Evolutionary conservation across 2,329 filamentous ascomycete genomes (phyloP).

Genomic region (Cordyceps pruinosa): DNA sequence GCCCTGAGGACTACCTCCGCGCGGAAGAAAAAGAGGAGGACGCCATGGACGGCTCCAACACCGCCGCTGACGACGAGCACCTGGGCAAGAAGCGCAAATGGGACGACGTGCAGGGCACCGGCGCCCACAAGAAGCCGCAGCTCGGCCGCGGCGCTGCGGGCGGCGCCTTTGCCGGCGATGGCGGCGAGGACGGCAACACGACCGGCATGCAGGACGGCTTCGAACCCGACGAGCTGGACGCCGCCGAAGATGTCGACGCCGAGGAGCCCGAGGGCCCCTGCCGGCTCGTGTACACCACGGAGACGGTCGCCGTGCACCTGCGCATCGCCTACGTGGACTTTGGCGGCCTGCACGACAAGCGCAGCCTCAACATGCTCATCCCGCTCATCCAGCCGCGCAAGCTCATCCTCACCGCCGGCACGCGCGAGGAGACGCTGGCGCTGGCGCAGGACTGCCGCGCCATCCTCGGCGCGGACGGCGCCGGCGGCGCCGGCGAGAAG

Average conservation of each 20-base stretch:
- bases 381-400: conserved; percentile 92
- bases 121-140: conserved; percentile 55
- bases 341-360: conserved; percentile 84
- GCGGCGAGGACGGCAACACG: conserved; percentile 18
- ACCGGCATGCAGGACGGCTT: conserved; percentile 28
- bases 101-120: conserved; percentile 54
- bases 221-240: conserved; percentile 49
- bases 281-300: conserved; percentile 61
- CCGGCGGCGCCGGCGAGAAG: neutral
- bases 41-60: conserved; percentile 43
- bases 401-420: conserved; percentile 83
- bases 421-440: conserved; percentile 66
- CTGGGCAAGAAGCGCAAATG: conserved; percentile 92
- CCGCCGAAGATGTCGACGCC: conserved; percentile 48
- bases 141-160: conserved; percentile 34
- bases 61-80: conserved; percentile 46
- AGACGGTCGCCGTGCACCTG: conserved; percentile 61
- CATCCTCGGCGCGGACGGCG: conserved; percentile 42
- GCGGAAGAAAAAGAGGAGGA: conserved; percentile 85
- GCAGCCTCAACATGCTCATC: conserved; percentile 89
- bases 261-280: conserved; percentile 58
- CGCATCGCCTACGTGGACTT: conserved; percentile 87
- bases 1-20: conserved; percentile 86
- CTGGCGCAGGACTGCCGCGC: conserved; percentile 76
- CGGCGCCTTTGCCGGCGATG: conserved; percentile 33